Conservation (phyloP, 2,329 filamentous ascomycete genomes). For the Sclerotinia trifoliorum region DNA sequence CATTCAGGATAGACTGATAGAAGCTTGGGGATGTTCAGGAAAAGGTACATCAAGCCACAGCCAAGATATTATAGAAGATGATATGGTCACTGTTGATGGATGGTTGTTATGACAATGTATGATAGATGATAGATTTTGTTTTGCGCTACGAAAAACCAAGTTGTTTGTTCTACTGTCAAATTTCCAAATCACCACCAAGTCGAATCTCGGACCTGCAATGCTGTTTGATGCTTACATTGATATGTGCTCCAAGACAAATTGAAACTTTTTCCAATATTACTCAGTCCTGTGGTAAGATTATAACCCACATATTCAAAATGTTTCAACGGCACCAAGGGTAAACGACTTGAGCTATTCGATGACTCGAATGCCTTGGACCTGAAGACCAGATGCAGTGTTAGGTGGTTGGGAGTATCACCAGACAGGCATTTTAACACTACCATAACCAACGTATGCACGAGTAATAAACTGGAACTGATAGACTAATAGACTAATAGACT, state of each 20-base stretch:
- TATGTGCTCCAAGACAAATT: neutral
- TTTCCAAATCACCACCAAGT: neutral
- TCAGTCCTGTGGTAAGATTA: too few relatives aligned
- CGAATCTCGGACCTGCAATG: too few relatives aligned
- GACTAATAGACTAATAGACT: neutral
- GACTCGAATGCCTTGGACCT: neutral
- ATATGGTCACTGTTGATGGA: neutral
- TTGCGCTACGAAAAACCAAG: neutral
- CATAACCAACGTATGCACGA: neutral
- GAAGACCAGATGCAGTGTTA: neutral
- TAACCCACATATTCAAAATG: neutral
- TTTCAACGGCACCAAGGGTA: neutral
- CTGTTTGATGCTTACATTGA: neutral
- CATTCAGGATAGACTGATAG: constrained; percentile 37
- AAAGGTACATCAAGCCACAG: neutral
- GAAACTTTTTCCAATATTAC: neutral
- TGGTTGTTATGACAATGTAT: neutral
- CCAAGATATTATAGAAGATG: neutral
- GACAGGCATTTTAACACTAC: neutral
- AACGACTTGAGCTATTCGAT: neutral
- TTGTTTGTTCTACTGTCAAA: neutral
- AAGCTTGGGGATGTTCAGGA: constrained; percentile 38
- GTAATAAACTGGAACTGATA: neutral
- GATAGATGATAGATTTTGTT: neutral
- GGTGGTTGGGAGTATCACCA: too few relatives aligned